phyloP scores from a whole-genome alignment of 768 basidiomycete species.

The Amanita thiersii region DNA sequence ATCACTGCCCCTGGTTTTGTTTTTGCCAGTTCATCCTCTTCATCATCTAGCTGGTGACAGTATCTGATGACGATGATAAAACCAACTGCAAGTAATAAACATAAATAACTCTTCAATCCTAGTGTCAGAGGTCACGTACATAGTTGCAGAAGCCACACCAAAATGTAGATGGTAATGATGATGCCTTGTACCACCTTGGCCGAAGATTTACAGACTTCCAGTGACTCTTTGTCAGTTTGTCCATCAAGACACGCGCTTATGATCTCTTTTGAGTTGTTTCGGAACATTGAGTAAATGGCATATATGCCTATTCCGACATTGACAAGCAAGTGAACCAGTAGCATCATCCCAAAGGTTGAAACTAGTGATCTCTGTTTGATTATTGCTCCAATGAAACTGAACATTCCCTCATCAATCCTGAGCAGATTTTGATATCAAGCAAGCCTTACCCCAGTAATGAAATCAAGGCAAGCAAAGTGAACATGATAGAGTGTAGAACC shows the following conservation, averaged over 20 bases:
- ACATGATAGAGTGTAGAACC: slow-evolving; percentile 38
- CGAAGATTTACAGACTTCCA: slow-evolving; percentile 32
- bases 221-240: slow-evolving; percentile 15
- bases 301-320: slow-evolving; percentile 40
- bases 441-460: slow-evolving; percentile 41
- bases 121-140: slow-evolving; percentile 28
- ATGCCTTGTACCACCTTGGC: slow-evolving; percentile 34
- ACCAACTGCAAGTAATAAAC: slow-evolving; percentile 27
- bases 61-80: slow-evolving; percentile 46
- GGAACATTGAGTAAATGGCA: slow-evolving; percentile 40
- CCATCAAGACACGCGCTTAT: slow-evolving; percentile 31
- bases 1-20: background rate
- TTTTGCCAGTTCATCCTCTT: slow-evolving; percentile 24
- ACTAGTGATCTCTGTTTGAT: slow-evolving; percentile 34
- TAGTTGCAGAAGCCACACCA: slow-evolving; percentile 47
- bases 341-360: slow-evolving; percentile 30
- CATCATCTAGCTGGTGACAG: slow-evolving; percentile 44
- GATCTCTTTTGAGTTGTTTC: slow-evolving; percentile 26
- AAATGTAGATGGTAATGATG: slow-evolving; percentile 33
- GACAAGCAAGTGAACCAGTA: slow-evolving; percentile 37
- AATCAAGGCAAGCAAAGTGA: slow-evolving; percentile 36
- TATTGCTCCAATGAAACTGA: slow-evolving; percentile 36
- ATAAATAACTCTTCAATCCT: background rate
- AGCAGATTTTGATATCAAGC: background rate
- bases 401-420: background rate